A percentile compares a stretch with the other conserved stretches of the same genome.
These are phyloP conservation scores for Tricharina praecox DNA, from an alignment of 495 filamentous ascomycete species.

Conservation along the genomic window DNA sequence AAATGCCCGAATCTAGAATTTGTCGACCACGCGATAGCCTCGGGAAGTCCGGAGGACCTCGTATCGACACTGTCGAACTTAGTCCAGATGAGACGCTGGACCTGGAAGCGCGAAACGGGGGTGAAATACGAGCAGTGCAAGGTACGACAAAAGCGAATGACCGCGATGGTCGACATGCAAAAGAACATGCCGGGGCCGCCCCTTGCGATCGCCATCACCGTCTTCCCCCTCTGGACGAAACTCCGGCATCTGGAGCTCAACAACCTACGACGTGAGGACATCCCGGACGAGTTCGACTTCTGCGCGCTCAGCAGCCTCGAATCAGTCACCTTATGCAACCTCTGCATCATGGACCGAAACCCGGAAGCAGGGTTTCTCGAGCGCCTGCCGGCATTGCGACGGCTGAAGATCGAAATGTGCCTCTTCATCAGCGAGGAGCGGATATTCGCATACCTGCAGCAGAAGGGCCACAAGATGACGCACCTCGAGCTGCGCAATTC, in stretches of 20 bases:
- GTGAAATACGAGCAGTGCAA: conserved; percentile 6
- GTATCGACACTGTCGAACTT: not conserved
- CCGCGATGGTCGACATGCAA: conserved; percentile 1
- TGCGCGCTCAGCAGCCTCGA: not conserved
- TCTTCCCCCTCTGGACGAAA: not conserved
- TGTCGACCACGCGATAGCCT: conserved; percentile 4
- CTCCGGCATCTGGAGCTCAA: conserved; percentile 7
- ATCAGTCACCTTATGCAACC: conserved; percentile 4
- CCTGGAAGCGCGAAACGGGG: conserved; percentile 5
- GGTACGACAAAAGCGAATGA: conserved; percentile 3
- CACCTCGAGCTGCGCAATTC: not conserved
- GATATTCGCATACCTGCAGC: not conserved
- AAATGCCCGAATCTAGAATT: conserved; percentile 9
- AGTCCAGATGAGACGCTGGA: conserved; percentile 2
- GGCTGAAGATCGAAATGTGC: conserved; percentile 4
- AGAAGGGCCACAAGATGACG: not conserved
- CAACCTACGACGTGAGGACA: conserved; percentile 6
- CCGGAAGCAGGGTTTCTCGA: conserved; percentile 3
- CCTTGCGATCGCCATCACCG: not conserved
- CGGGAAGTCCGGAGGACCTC: conserved; percentile 3
- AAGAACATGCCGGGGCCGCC: conserved; percentile 2
- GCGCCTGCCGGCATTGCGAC: conserved; percentile 1
- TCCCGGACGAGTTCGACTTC: conserved; percentile 7
- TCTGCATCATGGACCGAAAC: not conserved
- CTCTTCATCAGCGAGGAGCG: conserved; percentile 7